Evolutionary conservation across 1,139 yeast genomes (phyloP).

Genomic region (Saccharomyces hybrid): DNA sequence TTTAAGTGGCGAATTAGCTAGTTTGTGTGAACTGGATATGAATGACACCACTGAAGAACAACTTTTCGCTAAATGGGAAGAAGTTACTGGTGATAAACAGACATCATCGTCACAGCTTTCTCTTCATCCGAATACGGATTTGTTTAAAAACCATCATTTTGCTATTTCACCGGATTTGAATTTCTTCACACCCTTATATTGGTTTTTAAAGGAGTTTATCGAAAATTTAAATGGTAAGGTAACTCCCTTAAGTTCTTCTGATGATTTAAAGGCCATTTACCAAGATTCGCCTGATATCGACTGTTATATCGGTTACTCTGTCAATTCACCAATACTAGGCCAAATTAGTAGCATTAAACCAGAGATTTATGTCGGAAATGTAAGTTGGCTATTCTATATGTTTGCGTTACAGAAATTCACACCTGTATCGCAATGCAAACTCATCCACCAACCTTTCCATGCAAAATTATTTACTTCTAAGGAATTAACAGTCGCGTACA

Average conservation of each 20-base stretch:
- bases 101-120: not conserved
- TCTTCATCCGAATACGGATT: not conserved
- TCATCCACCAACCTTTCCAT: conserved; percentile 39
- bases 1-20: conserved; percentile 39
- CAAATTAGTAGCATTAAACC: conserved; percentile 11
- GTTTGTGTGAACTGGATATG: conserved; percentile 47
- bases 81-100: not conserved
- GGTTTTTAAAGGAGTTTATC: conserved; percentile 33
- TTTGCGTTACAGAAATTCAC: conserved; percentile 45
- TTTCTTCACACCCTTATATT: conserved; percentile 28
- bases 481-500: conserved; percentile 51
- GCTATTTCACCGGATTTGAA: conserved; percentile 29
- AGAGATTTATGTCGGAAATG: conserved; percentile 47
- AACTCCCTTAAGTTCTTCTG: conserved; percentile 26
- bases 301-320: conserved; percentile 58
- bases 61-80: not conserved
- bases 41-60: conserved; percentile 1
- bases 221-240: conserved; percentile 37
- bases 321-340: conserved; percentile 41
- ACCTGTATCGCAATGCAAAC: not conserved
- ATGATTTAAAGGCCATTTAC: conserved; percentile 7
- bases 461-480: conserved; percentile 42
- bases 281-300: conserved; percentile 33
- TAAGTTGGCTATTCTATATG: conserved; percentile 69
- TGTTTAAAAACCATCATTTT: conserved; percentile 13